phyloP scores from a whole-genome alignment of 805 yeast genomes.

The Yarrowia sp. region DNA sequence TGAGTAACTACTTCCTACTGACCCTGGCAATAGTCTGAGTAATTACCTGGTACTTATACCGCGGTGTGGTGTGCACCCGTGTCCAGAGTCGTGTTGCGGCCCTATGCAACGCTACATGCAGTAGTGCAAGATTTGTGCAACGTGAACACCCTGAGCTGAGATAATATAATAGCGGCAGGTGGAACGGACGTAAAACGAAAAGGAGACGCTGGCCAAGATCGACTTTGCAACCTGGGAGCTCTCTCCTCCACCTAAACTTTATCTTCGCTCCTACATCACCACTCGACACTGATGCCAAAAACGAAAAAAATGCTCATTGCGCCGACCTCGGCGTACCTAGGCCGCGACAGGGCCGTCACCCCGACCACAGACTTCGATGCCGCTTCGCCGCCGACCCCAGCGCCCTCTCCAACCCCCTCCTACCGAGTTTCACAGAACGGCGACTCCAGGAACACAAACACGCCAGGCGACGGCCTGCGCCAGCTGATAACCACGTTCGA shows the following conservation, averaged over 20 bases:
- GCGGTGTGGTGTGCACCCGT: no score
- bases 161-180: neutral
- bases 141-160: no score
- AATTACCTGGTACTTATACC: no score
- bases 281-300: neutral
- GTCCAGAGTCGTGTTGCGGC: no score
- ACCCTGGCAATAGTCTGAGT: no score
- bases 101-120: neutral
- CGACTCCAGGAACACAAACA: neutral
- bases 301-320: slow-evolving; percentile 17
- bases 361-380: slow-evolving; percentile 13
- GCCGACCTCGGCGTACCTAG: slow-evolving; percentile 15
- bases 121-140: no score
- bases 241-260: slow-evolving; percentile 12
- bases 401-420: slow-evolving; percentile 17
- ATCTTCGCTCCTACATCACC: slow-evolving; percentile 9
- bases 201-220: no score
- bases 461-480: neutral
- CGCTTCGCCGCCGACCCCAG: slow-evolving; percentile 25
- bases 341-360: slow-evolving; percentile 9
- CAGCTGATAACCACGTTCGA: neutral
- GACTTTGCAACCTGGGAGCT: no score
- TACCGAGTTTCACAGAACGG: slow-evolving; percentile 2
- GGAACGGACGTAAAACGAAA: neutral
- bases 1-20: no score